Conservation (phyloP, 768 basidiomycete genomes). For the Brasilioporus rufonigricans region DNA sequence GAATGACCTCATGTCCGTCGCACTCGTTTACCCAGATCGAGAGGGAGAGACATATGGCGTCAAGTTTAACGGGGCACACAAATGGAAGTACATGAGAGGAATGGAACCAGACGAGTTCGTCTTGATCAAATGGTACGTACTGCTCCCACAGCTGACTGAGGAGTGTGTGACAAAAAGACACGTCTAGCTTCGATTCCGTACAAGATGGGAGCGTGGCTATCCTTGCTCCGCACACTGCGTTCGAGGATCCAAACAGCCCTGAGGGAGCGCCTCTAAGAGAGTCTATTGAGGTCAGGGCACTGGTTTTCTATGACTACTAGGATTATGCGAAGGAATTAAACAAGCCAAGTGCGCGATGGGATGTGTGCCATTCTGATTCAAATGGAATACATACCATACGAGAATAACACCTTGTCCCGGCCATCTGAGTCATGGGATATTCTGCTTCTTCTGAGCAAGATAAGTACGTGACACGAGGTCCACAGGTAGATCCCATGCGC, state of each 20-base stretch:
- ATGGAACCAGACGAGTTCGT: conserved; percentile 46
- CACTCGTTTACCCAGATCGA: conserved; percentile 40
- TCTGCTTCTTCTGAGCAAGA: no score
- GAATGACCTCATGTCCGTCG: conserved; percentile 37
- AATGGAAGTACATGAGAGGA: conserved; percentile 46
- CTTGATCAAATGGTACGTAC: conserved; percentile 46
- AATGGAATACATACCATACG: no score
- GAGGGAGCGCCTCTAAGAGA: conserved; percentile 30
- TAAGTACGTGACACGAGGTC: no score
- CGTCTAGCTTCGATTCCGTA: conserved; percentile 33
- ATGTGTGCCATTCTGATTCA: no score
- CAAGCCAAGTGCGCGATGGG: no score
- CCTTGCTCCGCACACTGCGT: conserved; percentile 34
- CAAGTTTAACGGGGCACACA: conserved; percentile 37
- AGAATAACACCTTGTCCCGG: no score
- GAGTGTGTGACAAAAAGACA: background rate
- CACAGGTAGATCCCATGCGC: no score
- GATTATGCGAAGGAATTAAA: background rate
- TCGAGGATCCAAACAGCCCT: conserved; percentile 34
- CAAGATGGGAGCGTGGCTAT: conserved; percentile 35
- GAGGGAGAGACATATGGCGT: conserved; percentile 45
- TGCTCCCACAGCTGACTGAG: background rate
- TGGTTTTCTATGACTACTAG: conserved; percentile 35
- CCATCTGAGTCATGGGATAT: no score
- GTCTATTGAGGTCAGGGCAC: conserved; percentile 35